Percentiles rank a stretch among this genome's conserved stretches.
These are phyloP conservation scores for Neonectria punicea DNA, from an alignment of 2,329 filamentous ascomycete genomes.

Conservation along the genomic window DNA sequence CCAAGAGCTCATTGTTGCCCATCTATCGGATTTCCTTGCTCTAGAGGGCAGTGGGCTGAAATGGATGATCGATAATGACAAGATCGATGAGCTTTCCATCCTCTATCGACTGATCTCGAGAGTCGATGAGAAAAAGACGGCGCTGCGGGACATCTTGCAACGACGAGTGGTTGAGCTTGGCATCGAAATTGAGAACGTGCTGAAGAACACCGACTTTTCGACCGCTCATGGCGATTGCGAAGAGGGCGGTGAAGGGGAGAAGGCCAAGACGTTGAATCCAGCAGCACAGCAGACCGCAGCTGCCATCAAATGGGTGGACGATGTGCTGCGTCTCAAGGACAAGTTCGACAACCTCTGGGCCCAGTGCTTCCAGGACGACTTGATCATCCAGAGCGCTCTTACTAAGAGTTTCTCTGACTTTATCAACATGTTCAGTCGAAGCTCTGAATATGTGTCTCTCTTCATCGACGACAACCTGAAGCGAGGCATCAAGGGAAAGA, in stretches of 20 bases:
- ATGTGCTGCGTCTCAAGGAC: conserved; percentile 85
- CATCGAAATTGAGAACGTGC: conserved; percentile 78
- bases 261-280: conserved; percentile 51
- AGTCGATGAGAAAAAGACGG: conserved; percentile 78
- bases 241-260: conserved; percentile 57
- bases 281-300: conserved; percentile 84
- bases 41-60: conserved; percentile 86
- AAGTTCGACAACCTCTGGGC: conserved; percentile 87
- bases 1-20: conserved; percentile 78
- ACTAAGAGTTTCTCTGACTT: conserved; percentile 91
- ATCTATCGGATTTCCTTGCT: conserved; percentile 83
- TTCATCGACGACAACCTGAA: conserved; percentile 98
- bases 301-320: conserved; percentile 95
- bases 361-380: conserved; percentile 78
- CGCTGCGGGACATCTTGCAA: conserved; percentile 77
- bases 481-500: conserved; percentile 92
- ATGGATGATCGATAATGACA: conserved; percentile 93
- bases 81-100: conserved; percentile 79
- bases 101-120: conserved; percentile 82
- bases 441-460: conserved; percentile 91
- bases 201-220: conserved; percentile 67
- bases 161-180: conserved; percentile 83
- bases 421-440: conserved; percentile 88
- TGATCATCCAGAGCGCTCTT: conserved; percentile 81
- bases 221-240: conserved; percentile 55